These are phyloP conservation scores for Rhodotorula sp. DNA, from an alignment of 1,284 basidiomycete species.

Conservation along the genomic window DNA sequence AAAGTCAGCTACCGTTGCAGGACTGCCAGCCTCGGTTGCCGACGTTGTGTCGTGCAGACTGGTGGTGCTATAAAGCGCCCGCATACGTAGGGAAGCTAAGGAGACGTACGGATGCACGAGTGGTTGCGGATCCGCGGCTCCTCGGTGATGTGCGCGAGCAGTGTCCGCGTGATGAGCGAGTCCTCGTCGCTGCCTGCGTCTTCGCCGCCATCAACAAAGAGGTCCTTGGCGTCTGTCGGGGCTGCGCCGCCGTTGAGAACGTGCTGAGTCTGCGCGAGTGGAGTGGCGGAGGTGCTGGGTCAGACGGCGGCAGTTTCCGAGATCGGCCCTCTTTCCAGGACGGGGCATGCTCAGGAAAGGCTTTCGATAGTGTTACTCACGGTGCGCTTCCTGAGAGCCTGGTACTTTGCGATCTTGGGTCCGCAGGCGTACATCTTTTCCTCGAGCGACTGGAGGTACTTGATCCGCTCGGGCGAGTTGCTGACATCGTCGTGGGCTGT, in stretches of 20 bases:
- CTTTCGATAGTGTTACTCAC: slow-evolving; percentile 35
- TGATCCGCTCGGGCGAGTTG: slow-evolving; percentile 45
- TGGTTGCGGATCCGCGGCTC: slow-evolving; percentile 48
- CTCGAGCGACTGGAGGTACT: slow-evolving; percentile 17
- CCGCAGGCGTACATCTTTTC: slow-evolving; percentile 50
- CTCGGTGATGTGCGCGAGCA: slow-evolving; percentile 39
- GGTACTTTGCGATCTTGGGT: slow-evolving; percentile 49
- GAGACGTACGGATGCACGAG: slow-evolving; percentile 47
- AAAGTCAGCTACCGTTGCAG: not conserved
- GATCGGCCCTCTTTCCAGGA: not conserved
- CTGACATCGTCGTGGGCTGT: slow-evolving; percentile 42
- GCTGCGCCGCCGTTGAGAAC: slow-evolving; percentile 43
- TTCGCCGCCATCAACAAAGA: slow-evolving; percentile 48
- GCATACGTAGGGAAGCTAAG: no score
- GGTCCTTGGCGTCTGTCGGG: slow-evolving; percentile 45
- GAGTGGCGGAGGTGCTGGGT: no score
- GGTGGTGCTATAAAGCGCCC: no score
- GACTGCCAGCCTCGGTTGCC: no score
- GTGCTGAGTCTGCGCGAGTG: slow-evolving; percentile 18
- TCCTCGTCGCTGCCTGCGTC: slow-evolving; percentile 32
- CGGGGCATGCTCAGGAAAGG: not conserved
- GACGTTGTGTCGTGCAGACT: no score
- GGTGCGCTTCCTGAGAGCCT: slow-evolving; percentile 46
- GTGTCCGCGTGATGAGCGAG: slow-evolving; percentile 45
- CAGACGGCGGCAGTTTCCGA: no score